These are phyloP conservation scores for Pythium oligandrum DNA, from an alignment of 352 stramenopile genomes.

Conservation along the genomic window DNA sequence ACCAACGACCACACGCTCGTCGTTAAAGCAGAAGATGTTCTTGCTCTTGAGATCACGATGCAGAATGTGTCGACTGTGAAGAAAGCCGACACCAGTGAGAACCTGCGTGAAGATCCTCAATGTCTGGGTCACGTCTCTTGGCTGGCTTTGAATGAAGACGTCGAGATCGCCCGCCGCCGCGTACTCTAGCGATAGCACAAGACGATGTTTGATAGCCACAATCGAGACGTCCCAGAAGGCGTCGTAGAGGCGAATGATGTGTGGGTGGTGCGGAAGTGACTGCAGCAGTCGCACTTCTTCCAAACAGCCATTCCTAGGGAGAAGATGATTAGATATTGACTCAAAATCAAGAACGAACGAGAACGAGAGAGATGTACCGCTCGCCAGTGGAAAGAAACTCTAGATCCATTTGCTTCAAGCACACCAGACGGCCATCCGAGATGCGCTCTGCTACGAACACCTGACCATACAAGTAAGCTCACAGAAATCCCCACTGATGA, in stretches of 20 bases:
- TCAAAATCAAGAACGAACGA: not conserved
- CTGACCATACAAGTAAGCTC: conserved; percentile 11
- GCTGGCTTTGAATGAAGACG: conserved; percentile 18
- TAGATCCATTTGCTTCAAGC: conserved; percentile 57
- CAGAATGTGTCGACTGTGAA: conserved; percentile 49
- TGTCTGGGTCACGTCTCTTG: conserved; percentile 6
- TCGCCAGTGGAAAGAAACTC: conserved; percentile 35
- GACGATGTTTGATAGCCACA: conserved; percentile 6
- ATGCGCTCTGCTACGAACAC: conserved; percentile 41
- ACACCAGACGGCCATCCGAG: conserved; percentile 23
- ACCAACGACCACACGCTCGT: conserved; percentile 78
- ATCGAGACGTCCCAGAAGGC: conserved; percentile 35
- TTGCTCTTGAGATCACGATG: conserved; percentile 88
- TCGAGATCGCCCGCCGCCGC: conserved; percentile 62
- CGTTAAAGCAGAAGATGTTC: conserved; percentile 77
- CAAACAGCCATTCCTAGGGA: conserved; percentile 30
- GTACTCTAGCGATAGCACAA: conserved; percentile 68
- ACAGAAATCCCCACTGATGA: not conserved
- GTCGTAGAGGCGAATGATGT: conserved; percentile 57
- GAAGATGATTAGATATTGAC: not conserved
- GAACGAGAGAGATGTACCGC: conserved; percentile 16
- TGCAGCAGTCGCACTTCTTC: conserved; percentile 40
- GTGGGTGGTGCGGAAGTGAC: conserved; percentile 37
- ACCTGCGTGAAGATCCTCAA: conserved; percentile 39
- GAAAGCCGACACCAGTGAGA: conserved; percentile 76